phyloP scores from a whole-genome alignment of 202 grass and related monocot genomes.

The Panicum virgatum region DNA sequence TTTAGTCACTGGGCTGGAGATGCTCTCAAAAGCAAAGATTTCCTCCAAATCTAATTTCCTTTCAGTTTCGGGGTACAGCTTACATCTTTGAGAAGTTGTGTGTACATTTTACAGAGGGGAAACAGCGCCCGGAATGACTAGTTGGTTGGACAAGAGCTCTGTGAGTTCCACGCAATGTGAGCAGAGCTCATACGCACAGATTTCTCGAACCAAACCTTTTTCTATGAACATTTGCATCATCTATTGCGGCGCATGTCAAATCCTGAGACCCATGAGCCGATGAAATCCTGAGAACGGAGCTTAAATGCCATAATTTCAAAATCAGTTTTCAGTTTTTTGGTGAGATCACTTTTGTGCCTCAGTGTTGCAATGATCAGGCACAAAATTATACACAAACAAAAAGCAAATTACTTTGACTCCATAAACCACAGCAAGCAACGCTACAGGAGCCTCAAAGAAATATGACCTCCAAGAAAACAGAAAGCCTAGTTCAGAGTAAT shows the following conservation, averaged over 20 bases:
- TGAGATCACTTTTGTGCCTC: too few relatives aligned
- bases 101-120: not conserved
- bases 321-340: too few relatives aligned
- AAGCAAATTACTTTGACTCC: too few relatives aligned
- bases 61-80: not conserved
- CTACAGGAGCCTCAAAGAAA: too few relatives aligned
- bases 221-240: not conserved
- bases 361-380: too few relatives aligned
- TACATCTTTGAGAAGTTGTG: not conserved
- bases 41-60: not conserved
- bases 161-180: not conserved
- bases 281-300: not conserved
- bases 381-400: too few relatives aligned
- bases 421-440: too few relatives aligned
- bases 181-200: not conserved
- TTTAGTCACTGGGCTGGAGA: too few relatives aligned
- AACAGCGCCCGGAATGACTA: not conserved
- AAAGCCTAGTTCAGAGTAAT: too few relatives aligned
- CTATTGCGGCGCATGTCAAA: not conserved
- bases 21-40: constrained; percentile 30
- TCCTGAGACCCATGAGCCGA: not conserved
- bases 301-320: too few relatives aligned
- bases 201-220: not conserved
- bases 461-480: too few relatives aligned
- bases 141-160: not conserved